Conservation (phyloP, 805 yeast genomes). For the Jamesozyma piceae region DNA sequence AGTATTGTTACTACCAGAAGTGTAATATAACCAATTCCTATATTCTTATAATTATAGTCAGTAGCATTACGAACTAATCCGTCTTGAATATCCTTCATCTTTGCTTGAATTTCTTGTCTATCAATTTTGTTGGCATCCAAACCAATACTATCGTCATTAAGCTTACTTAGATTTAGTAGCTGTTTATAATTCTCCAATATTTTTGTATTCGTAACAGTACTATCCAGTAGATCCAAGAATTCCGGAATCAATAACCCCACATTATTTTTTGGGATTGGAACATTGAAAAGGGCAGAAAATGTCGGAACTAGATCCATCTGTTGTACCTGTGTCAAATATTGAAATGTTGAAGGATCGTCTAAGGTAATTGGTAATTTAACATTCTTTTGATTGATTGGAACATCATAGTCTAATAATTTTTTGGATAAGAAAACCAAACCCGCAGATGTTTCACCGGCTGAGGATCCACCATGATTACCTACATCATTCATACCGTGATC, state of each 20-base stretch:
- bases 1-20: slow-evolving; percentile 13
- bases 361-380: slow-evolving; percentile 28
- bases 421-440: slow-evolving; percentile 66
- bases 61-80: slow-evolving; percentile 54
- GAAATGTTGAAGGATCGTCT: slow-evolving; percentile 34
- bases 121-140: slow-evolving; percentile 1
- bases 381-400: slow-evolving; percentile 11
- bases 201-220: slow-evolving; percentile 26
- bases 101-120: slow-evolving; percentile 23
- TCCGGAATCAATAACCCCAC: slow-evolving; percentile 62
- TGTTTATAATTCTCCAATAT: slow-evolving; percentile 49
- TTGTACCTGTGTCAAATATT: slow-evolving; percentile 50
- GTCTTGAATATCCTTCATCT: slow-evolving; percentile 41
- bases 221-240: slow-evolving; percentile 46
- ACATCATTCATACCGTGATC: slow-evolving; percentile 96
- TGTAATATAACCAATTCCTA: slow-evolving; percentile 28
- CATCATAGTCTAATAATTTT: slow-evolving; percentile 33
- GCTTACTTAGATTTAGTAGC: slow-evolving; percentile 30
- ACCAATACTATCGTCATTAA: slow-evolving; percentile 6
- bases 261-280: slow-evolving; percentile 87
- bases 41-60: slow-evolving; percentile 52
- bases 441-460: slow-evolving; percentile 84
- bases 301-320: slow-evolving; percentile 96
- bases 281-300: slow-evolving; percentile 62
- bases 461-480: slow-evolving; percentile 96